Base-by-base conservation (phyloP, 2,329 filamentous ascomycete species). In the Paecilomyces niveus region DNA sequence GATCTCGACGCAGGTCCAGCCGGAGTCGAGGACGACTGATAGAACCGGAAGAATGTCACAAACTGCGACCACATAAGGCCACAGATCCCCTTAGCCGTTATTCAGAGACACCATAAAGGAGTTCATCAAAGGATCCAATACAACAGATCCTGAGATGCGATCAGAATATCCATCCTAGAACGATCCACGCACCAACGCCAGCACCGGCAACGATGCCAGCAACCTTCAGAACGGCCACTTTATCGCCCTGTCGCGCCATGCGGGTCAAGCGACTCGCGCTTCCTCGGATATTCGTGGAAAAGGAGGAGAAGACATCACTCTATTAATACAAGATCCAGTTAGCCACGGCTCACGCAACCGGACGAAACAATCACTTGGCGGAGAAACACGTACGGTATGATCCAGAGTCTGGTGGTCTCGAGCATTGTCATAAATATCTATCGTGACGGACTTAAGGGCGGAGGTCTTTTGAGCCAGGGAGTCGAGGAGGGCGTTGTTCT, bases 341-440 rank as follows among this genome's bases (percentile, higher is more conserved):
- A 45, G 39, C 31, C 8, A 21, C 18, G 5, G 15, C n/a, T 22
- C 24, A 54, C 8, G 11, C 18, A 13, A 55, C n/a, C 39, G n/a
- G 15, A 33, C 22, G 15, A 13, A 32, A 15, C n/a, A 3, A 45
- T 39, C 51, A 24, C 29, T 22, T 33, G 52, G 32, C 53, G 54
- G 53, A 53, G 32, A 39, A 24, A 53, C 64, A 77, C 85, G 59
- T 82, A 95, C 90, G 45, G 90, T 93, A 69, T 85, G 87, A 76
- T 99, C 91, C 65, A 99, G 89, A 63, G 96, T 85, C 64, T 89
- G 85, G 68, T 97, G 93, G 67, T 90, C 85, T 59, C 91, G 86
- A 54, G 94, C 94, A 73, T 94, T 92, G 78, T 97, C 92, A 82
- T 97, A 97, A 70, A 99, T 99, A 79, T 99, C 92, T 64, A 97